A percentile compares a stretch with the other conserved stretches of the same genome.
These are phyloP conservation scores for Erysiphe neolycopersici DNA, from an alignment of 2,329 filamentous ascomycete species.

Conservation along the genomic window DNA sequence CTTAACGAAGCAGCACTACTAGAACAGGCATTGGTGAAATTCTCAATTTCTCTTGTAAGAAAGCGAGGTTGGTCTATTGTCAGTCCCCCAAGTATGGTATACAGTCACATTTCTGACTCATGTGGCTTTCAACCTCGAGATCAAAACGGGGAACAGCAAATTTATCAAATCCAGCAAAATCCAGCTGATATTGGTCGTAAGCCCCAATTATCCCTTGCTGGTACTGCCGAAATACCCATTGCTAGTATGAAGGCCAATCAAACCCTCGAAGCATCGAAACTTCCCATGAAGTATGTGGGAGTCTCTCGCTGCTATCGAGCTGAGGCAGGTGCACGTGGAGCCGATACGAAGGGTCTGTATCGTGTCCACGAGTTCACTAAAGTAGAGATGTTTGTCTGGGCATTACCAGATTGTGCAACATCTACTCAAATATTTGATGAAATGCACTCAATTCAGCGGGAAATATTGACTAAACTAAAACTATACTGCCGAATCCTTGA, in stretches of 20 bases:
- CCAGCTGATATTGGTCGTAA: slow-evolving; percentile 32
- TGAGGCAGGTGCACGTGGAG: slow-evolving; percentile 72
- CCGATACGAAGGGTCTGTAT: slow-evolving; percentile 82
- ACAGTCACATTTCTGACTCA: slow-evolving; percentile 66
- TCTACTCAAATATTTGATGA: slow-evolving; percentile 46
- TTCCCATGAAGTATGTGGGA: slow-evolving; percentile 60
- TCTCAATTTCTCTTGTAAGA: slow-evolving; percentile 48
- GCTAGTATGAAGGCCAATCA: slow-evolving; percentile 68
- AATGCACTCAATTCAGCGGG: slow-evolving; percentile 64
- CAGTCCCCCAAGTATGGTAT: slow-evolving; percentile 70
- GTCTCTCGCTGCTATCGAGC: slow-evolving; percentile 85
- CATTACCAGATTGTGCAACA: slow-evolving; percentile 24
- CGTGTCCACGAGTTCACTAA: slow-evolving; percentile 97
- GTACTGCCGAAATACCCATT: slow-evolving; percentile 83
- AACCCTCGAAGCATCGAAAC: slow-evolving; percentile 31
- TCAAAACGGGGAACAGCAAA: slow-evolving; percentile 69
- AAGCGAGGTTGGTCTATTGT: slow-evolving; percentile 54
- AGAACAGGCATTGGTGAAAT: slow-evolving; percentile 83
- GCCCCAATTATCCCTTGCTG: slow-evolving; percentile 51
- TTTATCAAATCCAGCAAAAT: slow-evolving; percentile 52
- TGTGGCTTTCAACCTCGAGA: slow-evolving; percentile 92
- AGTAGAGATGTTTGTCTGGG: slow-evolving; percentile 94
- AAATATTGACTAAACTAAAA: slow-evolving; percentile 51
- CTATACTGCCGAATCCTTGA: slow-evolving; percentile 73
- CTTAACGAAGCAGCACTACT: slow-evolving; percentile 74